Evolutionary conservation across 306 rosid species (phyloP).

Genomic region (Pyrus betulifolia): DNA sequence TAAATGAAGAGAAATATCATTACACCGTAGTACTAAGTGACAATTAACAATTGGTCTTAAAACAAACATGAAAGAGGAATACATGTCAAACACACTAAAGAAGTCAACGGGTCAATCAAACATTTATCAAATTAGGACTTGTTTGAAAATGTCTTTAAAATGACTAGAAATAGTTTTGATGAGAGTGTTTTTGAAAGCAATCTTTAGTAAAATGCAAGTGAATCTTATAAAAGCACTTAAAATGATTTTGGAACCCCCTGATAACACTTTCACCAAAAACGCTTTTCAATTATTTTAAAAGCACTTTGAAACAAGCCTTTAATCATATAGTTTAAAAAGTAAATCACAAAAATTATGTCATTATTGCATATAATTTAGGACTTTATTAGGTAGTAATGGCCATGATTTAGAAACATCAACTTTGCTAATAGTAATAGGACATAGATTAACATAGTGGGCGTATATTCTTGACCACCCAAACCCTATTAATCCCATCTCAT

Average conservation of each 20-base stretch:
- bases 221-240: too few relatives aligned
- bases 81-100: neutral
- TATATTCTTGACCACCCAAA: neutral
- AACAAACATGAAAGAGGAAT: neutral
- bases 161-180: too few relatives aligned
- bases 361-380: neutral
- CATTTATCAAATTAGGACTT: neutral
- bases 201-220: too few relatives aligned
- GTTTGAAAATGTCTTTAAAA: too few relatives aligned
- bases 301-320: too few relatives aligned
- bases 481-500: neutral
- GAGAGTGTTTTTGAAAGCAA: too few relatives aligned
- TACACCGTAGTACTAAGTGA: too few relatives aligned
- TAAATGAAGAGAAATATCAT: fast-evolving
- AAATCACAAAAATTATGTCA: neutral
- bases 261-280: too few relatives aligned
- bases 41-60: neutral
- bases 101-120: neutral
- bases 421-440: neutral
- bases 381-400: neutral
- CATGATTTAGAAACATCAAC: neutral
- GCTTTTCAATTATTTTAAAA: too few relatives aligned
- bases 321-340: neutral
- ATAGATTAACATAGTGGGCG: neutral
- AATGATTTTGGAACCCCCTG: too few relatives aligned